Evolutionary conservation across 257 asterid genomes (phyloP).

Genomic region (Solanum gandarillasii): DNA sequence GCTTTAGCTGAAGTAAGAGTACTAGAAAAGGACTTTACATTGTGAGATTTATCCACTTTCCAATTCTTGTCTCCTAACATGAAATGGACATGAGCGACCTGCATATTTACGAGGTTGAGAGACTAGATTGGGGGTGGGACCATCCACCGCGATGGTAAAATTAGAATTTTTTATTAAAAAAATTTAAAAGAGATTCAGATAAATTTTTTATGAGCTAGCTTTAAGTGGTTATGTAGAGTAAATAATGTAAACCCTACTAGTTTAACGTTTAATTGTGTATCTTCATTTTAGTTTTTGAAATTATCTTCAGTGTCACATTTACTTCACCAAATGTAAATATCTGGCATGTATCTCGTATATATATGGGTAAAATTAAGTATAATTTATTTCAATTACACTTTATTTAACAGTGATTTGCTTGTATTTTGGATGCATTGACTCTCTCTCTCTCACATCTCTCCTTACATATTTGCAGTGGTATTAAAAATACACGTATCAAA

Average conservation of each 20-base stretch:
- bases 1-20: not conserved
- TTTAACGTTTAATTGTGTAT: no score
- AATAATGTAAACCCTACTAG: no score
- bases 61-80: not conserved
- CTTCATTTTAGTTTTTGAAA: not conserved
- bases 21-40: not conserved
- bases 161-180: accelerated
- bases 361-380: no score
- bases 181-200: no score
- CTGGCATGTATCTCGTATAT: not conserved
- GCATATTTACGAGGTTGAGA: not conserved
- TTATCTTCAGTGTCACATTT: not conserved
- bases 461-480: not conserved
- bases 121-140: not conserved
- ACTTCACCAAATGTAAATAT: not conserved
- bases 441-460: not conserved
- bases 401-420: not conserved
- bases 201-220: no score
- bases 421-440: not conserved
- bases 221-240: no score
- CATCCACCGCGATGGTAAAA: no score
- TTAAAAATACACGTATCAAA: no score
- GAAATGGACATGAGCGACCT: not conserved
- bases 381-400: no score
- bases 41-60: not conserved